Evolutionary conservation across 1,284 basidiomycete genomes (phyloP), one percentile per base, ranked within the genome.

Genomic region (Austroboletus novae-zelandiae): DNA sequence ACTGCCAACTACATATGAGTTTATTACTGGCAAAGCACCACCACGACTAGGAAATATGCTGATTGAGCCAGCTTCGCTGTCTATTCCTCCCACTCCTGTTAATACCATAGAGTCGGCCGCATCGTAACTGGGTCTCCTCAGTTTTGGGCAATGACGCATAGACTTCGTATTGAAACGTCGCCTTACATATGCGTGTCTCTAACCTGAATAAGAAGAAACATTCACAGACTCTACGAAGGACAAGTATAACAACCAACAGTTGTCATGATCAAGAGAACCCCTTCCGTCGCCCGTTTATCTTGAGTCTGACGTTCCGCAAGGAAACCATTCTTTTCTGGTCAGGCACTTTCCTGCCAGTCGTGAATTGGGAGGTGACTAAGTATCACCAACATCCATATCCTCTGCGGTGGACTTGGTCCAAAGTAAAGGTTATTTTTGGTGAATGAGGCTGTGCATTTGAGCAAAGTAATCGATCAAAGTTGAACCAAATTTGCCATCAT

Each of bases 1-100:
- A 68, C 78, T 99, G 17, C 95, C 96, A 0, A 89, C 91, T 2
- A 78, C 77, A 50, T 94, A 91, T 68, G 95, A 98, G 69, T 96
- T 98, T 70, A 88, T 98, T 59, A 83, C 77, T 51, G 74, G 77
- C 7, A 67, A 73, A 3, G 77, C 90, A 1, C 83, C 84, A 3
- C 91, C 95, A 20, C 81, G 94, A 9, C 75, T 98, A 15, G 96
- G 96, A 20, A 84, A 75, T 52, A 63, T 89, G 32, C 62, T 89
- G 40, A 60, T 90, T 8, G 68, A 75, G 30, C 78, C 80, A 2
- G 30, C 43, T 23, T 48, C 51, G 5, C 45, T 30, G 14, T 46
- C 47, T 11, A 43, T 53, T 13, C 39, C 40, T 7, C 55, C 50
- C 18, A 31, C 45, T 18, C 57, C 60, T 37, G 47, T 64, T 20